Conservation (phyloP, 2,329 filamentous ascomycete species). For the Rasamsonia emersonii region DNA sequence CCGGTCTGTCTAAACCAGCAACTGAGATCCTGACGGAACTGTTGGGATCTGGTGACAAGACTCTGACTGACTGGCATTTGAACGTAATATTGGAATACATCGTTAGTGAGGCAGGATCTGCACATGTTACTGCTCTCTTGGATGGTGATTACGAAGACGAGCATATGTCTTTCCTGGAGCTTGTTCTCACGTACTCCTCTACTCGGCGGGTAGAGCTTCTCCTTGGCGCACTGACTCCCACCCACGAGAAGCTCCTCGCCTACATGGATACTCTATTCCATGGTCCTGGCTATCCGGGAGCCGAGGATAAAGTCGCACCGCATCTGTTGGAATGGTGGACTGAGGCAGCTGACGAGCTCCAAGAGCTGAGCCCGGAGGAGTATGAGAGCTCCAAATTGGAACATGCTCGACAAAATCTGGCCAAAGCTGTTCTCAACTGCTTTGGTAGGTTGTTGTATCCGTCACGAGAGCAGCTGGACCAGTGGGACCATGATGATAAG, state of each 20-base stretch:
- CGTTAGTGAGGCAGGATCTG: slow-evolving; percentile 23
- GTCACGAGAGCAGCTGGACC: slow-evolving; percentile 20
- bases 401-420: slow-evolving; percentile 29
- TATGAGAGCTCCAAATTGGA: slow-evolving; percentile 19
- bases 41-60: slow-evolving; percentile 19
- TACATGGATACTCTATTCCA: slow-evolving; percentile 32
- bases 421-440: slow-evolving; percentile 32
- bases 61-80: slow-evolving; percentile 19
- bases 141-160: slow-evolving; percentile 30
- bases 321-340: slow-evolving; percentile 36
- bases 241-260: slow-evolving; percentile 25
- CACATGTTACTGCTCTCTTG: slow-evolving; percentile 23
- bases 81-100: slow-evolving; percentile 24
- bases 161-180: slow-evolving; percentile 31
- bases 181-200: slow-evolving; percentile 29
- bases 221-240: slow-evolving; percentile 19
- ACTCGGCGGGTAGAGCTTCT: slow-evolving; percentile 23
- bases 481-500: slow-evolving; percentile 36
- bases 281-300: slow-evolving; percentile 30
- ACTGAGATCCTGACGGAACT: slow-evolving; percentile 28
- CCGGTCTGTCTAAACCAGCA: slow-evolving; percentile 20
- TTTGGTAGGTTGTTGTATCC: slow-evolving; percentile 37
- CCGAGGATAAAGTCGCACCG: slow-evolving; percentile 30
- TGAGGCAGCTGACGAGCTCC: slow-evolving; percentile 30
- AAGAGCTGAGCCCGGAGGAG: slow-evolving; percentile 21